phyloP scores from a whole-genome alignment of 495 filamentous ascomycete genomes.

The Trichoderma asperelloides region DNA sequence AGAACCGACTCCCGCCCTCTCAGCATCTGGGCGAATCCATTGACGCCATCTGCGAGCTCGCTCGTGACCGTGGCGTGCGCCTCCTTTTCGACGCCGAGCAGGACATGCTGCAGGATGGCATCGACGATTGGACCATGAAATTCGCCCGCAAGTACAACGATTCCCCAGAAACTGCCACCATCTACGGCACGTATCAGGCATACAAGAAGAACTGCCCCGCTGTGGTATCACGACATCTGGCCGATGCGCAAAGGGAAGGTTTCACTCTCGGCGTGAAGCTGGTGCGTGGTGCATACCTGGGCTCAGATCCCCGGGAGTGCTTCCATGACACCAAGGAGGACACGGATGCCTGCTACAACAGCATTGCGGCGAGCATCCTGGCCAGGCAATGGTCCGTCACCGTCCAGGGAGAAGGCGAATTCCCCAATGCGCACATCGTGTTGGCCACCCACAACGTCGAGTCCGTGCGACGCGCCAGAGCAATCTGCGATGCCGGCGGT shows the following conservation, averaged over 20 bases:
- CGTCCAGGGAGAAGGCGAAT: conserved; percentile 30
- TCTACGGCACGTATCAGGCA: conserved; percentile 66
- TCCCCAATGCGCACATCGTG: conserved; percentile 61
- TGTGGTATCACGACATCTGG: conserved; percentile 59
- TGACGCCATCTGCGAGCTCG: conserved; percentile 65
- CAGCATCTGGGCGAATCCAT: conserved; percentile 60
- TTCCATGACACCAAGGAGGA: conserved; percentile 75
- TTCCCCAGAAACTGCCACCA: conserved; percentile 30
- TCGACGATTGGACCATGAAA: conserved; percentile 73
- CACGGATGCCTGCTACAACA: conserved; percentile 47
- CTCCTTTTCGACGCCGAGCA: conserved; percentile 92
- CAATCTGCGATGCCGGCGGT: conserved; percentile 23
- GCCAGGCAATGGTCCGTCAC: conserved; percentile 40
- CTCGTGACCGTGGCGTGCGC: conserved; percentile 56
- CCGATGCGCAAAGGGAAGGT: conserved; percentile 51
- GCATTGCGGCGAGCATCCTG: conserved; percentile 29
- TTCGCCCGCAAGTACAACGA: conserved; percentile 76
- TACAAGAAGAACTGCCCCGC: conserved; percentile 67
- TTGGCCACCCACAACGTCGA: conserved; percentile 90
- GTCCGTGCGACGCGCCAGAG: conserved; percentile 63
- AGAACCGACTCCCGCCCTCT: conserved; percentile 47
- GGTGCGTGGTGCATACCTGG: conserved; percentile 85
- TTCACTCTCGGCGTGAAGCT: conserved; percentile 86
- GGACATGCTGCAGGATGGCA: conserved; percentile 66
- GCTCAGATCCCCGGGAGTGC: conserved; percentile 64